Evolutionary conservation across 805 yeast species (phyloP).

Genomic region (Ogataea pini): DNA sequence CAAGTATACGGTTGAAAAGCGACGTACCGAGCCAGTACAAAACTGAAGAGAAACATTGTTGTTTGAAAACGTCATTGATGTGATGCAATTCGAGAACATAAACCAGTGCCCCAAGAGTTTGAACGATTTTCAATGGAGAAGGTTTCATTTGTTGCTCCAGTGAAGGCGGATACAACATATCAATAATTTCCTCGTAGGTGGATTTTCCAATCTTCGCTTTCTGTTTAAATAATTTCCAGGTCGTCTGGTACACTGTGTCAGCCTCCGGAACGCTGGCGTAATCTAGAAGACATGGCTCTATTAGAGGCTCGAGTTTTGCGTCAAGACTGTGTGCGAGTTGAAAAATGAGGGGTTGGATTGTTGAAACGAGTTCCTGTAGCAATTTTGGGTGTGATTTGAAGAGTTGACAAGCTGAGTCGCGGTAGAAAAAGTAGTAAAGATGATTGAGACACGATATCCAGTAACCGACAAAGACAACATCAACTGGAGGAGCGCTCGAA

Average conservation of each 20-base stretch:
- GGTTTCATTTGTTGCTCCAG: conserved; percentile 79
- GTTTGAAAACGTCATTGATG: conserved; percentile 74
- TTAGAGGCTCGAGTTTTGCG: conserved; percentile 53
- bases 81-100: conserved; percentile 82
- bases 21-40: conserved; percentile 74
- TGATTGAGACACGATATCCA: conserved; percentile 86
- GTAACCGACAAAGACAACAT: conserved; percentile 72
- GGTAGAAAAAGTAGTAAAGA: conserved; percentile 71
- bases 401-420: conserved; percentile 56
- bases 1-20: conserved; percentile 71
- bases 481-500: conserved; percentile 43
- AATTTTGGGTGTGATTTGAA: conserved; percentile 56
- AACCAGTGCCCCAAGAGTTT: conserved; percentile 83
- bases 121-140: conserved; percentile 82
- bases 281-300: conserved; percentile 70
- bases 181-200: conserved; percentile 71
- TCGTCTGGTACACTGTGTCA: conserved; percentile 71
- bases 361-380: conserved; percentile 57
- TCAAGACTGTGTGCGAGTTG: conserved; percentile 68
- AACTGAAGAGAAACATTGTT: conserved; percentile 76
- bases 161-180: conserved; percentile 83
- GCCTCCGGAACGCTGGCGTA: conserved; percentile 84
- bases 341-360: conserved; percentile 61
- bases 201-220: conserved; percentile 40
- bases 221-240: conserved; percentile 54